Evolutionary conservation across 2,329 filamentous ascomycete species (phyloP), one percentile per base, ranked within the genome.

Genomic region (Fusarium ramigenum): DNA sequence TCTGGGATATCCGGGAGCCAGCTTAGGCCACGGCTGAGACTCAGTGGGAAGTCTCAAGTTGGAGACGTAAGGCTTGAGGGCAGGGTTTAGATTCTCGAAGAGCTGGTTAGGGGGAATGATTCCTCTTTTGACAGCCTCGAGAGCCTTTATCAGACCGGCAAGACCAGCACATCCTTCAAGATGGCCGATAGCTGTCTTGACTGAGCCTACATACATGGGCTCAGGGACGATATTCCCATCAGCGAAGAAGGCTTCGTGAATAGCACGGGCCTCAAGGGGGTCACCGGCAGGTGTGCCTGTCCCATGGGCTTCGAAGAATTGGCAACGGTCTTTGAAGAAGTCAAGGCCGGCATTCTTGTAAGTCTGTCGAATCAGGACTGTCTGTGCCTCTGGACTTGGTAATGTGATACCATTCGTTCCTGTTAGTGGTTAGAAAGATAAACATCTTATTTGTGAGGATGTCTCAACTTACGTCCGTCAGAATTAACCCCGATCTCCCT

Each of bases 121-220:
- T 2, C 60, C 60, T 25, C 43, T 42, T 19, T 63, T 63, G 3
- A 63, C 53, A 18, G 60, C 60, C 11, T 59, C 42, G 6, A 49
- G 30, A 14, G 60, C 60, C 23, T 63, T 63, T 43, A 63, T 49
- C 12, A 63, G 9, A 1, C 61, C 54, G 5, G 61, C 61, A 32
- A 63, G 43, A 25, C 61, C 61, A 10, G 60, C 60, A 15, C 50
- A 57, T 47, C 60, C 60, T 15, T 62, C 60, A 23, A 58, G 50
- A 18, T 62, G 60, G 3, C 60, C 60, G 23, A 62, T 46, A 1
- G 54, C 54, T 32, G 61, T 60, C 50, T 62, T 62, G 12, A 62
- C 50, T 18, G 60, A 62, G 7, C 60, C 60, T 2, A 62, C 60
- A n/a, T 57, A 62, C 50, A 62, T 46, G 7, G 50, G 50, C 25